Evolutionary conservation across 305 asterid genomes (phyloP), one percentile per base, ranked within the genome.

Genomic region (Plantago lanceolata): DNA sequence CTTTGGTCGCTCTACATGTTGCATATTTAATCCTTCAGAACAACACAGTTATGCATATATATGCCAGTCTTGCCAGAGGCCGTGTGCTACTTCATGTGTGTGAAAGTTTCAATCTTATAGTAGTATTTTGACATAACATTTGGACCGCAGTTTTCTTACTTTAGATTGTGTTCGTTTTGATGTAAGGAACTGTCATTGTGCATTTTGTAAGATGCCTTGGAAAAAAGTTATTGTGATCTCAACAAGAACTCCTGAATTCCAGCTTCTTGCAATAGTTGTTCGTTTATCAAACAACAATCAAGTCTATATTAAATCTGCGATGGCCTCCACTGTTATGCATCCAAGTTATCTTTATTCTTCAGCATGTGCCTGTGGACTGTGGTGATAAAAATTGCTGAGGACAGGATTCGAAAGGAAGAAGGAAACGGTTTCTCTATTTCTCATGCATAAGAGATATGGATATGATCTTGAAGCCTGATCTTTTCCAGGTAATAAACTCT

Each of bases 21-120:
- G 40, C n/a, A 21, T 55, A 55, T 6, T 28, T 7, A 15, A 8
- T 55, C 61, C 16, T 55, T 19, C 35, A 21, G 6, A 24, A 4
- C 8, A 21, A 21, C 28, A 28, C 5, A 21, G 6, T 20, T 53
- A 28, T 57, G 2, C 45, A 40, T 40, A 20, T 5, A 56, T 58
- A 44, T 58, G 31, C 62, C n/a, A n/a, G n/a, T n/a, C n/a, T n/a
- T n/a, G n/a, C n/a, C 20, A 20, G 48, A 37, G 16, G 50, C 49
- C 37, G 7, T 35, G 26, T 28, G 15, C 45, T 40, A 40, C 45
- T 40, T 40, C 11, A 40, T 9, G 45, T 11, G 45, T 40, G 14
- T 37, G 14, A 7, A 37, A 9, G 15, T 40, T 40, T 9, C 2
- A 12, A 40, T 9, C 45, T 11, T n/a, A n/a, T n/a, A 0, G 11